These are phyloP conservation scores for Daldinia vernicosa DNA, from an alignment of 495 filamentous ascomycete species.

Conservation along the genomic window DNA sequence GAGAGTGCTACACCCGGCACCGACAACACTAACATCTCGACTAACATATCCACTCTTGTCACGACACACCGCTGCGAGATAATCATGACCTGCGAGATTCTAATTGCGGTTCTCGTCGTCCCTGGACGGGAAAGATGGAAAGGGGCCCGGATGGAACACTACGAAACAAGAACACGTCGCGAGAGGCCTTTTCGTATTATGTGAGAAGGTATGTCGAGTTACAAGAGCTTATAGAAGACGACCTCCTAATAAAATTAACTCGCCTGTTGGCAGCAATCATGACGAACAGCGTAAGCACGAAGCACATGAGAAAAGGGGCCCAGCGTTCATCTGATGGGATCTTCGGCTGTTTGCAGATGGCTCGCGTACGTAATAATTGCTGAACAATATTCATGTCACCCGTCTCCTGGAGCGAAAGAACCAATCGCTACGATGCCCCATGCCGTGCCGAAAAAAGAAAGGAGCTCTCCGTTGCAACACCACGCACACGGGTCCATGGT, in stretches of 20 bases:
- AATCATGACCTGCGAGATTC: slow-evolving; percentile 15
- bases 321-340: slow-evolving; percentile 28
- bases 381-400: slow-evolving; percentile 33
- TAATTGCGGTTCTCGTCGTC: slow-evolving; percentile 26
- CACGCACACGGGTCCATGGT: slow-evolving; percentile 10
- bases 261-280: slow-evolving; percentile 8
- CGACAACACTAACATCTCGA: slow-evolving; percentile 1
- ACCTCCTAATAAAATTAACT: slow-evolving; percentile 11
- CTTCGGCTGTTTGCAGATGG: slow-evolving; percentile 36
- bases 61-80: slow-evolving; percentile 12
- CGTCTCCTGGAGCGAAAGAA: slow-evolving; percentile 15
- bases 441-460: slow-evolving; percentile 10
- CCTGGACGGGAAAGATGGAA: slow-evolving; percentile 13
- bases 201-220: slow-evolving; percentile 32
- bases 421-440: slow-evolving; percentile 16
- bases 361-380: slow-evolving; percentile 36
- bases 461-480: slow-evolving; percentile 8
- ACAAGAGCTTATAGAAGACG: slow-evolving; percentile 6
- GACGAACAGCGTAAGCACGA: background rate
- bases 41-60: slow-evolving; percentile 4
- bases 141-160: slow-evolving; percentile 34
- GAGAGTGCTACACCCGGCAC: background rate
- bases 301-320: slow-evolving; percentile 16
- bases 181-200: slow-evolving; percentile 33
- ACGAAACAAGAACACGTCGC: slow-evolving; percentile 40